Percentiles rank a stretch among this genome's conserved stretches.
These are phyloP conservation scores for Knoxia roxburghii DNA, from an alignment of 257 asterid genomes.

Conservation along the genomic window DNA sequence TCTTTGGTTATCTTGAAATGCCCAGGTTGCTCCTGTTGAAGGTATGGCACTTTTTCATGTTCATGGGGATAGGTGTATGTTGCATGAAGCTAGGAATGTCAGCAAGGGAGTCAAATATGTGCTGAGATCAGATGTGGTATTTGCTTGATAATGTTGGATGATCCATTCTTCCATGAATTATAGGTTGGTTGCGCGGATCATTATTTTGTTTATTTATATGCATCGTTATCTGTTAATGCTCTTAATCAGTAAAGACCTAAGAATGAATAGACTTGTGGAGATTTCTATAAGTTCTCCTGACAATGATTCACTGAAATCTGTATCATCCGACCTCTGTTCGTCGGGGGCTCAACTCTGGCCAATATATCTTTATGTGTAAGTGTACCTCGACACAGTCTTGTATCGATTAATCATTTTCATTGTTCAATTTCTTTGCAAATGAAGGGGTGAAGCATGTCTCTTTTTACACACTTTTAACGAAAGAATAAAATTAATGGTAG, in stretches of 20 bases:
- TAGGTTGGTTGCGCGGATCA: not conserved
- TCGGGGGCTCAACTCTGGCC: not conserved
- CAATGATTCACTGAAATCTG: not conserved
- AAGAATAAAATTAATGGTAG: not conserved
- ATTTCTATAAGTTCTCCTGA: too few relatives aligned
- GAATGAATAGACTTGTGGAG: not conserved
- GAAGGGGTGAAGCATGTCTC: not conserved
- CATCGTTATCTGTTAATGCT: not conserved
- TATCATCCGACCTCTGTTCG: not conserved
- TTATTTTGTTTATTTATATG: not conserved
- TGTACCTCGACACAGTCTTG: too few relatives aligned
- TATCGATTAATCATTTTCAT: too few relatives aligned
- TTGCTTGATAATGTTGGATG: constrained; percentile 32
- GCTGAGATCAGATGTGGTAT: constrained; percentile 76
- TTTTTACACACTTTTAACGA: not conserved
- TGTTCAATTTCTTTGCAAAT: too few relatives aligned
- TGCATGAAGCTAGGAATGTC: constrained; percentile 84
- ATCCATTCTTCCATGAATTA: not conserved
- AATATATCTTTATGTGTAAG: too few relatives aligned
- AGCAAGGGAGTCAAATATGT: constrained; percentile 77
- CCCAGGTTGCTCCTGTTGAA: constrained; percentile 77
- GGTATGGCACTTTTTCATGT: constrained; percentile 92
- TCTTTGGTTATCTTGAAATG: not conserved
- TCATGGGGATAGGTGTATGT: constrained; percentile 89
- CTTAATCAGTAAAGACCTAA: not conserved